Evolutionary conservation across 768 basidiomycete species (phyloP).

Genomic region (Auricularia heimuer): DNA sequence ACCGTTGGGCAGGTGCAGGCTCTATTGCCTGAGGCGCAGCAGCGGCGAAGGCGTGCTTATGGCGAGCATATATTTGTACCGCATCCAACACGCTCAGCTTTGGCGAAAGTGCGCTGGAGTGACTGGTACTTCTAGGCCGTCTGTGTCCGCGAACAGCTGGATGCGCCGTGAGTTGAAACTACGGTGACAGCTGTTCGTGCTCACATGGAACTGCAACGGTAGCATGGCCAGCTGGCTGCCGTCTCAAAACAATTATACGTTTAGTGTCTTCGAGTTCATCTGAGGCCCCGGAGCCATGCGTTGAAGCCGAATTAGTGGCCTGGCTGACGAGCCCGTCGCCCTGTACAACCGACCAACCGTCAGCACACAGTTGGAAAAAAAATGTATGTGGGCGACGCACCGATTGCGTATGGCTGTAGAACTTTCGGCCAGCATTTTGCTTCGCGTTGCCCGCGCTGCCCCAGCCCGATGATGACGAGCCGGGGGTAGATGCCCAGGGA

Average conservation of each 20-base stretch:
- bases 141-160: conserved; percentile 8
- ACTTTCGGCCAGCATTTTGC: conserved; percentile 60
- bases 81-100: conserved; percentile 48
- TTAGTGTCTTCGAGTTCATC: conserved; percentile 9
- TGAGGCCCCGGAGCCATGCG: conserved; percentile 13
- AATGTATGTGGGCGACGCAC: conserved; percentile 16
- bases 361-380: conserved; percentile 2
- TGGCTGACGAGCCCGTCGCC: conserved; percentile 65
- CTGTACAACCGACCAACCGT: background rate
- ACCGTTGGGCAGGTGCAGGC: conserved; percentile 7
- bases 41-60: conserved; percentile 45
- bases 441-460: conserved; percentile 60
- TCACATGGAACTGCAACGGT: background rate
- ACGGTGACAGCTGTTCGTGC: no score
- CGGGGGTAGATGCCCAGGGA: conserved; percentile 21
- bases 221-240: background rate
- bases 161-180: no score
- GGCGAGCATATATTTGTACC: conserved; percentile 53
- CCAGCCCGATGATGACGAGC: conserved; percentile 37
- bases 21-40: conserved; percentile 13
- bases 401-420: conserved; percentile 58
- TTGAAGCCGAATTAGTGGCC: conserved; percentile 34
- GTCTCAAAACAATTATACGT: background rate
- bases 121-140: conserved; percentile 51
- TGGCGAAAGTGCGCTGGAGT: conserved; percentile 37